Conservation (phyloP, 176 grass and related monocot species). For the Melocanna baccifera region DNA sequence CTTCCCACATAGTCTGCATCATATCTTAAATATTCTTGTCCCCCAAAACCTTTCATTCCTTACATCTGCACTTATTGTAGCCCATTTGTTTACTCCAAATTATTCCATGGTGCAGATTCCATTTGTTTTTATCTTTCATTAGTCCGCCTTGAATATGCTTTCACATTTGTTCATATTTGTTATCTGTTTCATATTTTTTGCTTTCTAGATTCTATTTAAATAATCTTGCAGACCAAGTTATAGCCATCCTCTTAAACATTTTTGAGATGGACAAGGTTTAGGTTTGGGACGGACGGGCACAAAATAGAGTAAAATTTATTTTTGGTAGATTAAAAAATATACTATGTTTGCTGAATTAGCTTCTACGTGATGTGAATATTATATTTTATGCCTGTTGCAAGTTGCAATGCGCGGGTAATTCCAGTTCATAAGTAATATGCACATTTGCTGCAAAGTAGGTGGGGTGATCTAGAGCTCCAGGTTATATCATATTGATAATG, state of each 20-base stretch:
- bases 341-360: neutral
- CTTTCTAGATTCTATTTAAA: neutral
- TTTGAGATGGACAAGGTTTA: neutral
- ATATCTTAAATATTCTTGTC: neutral
- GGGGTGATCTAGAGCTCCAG: neutral
- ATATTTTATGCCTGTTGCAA: neutral
- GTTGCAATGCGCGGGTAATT: neutral
- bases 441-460: neutral
- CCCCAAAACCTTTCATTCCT: neutral
- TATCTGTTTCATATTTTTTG: neutral
- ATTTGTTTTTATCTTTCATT: neutral
- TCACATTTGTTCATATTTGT: neutral
- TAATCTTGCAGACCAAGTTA: neutral
- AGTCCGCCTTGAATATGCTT: neutral
- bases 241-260: neutral
- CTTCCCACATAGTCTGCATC: neutral
- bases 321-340: neutral
- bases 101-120: conserved; percentile 4
- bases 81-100: neutral
- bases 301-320: neutral
- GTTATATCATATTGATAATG: conserved; percentile 5
- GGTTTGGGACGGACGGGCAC: neutral
- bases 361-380: neutral
- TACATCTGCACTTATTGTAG: neutral
- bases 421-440: neutral